Base-by-base conservation (phyloP, 768 basidiomycete species). In the Amanita inopinata region DNA sequence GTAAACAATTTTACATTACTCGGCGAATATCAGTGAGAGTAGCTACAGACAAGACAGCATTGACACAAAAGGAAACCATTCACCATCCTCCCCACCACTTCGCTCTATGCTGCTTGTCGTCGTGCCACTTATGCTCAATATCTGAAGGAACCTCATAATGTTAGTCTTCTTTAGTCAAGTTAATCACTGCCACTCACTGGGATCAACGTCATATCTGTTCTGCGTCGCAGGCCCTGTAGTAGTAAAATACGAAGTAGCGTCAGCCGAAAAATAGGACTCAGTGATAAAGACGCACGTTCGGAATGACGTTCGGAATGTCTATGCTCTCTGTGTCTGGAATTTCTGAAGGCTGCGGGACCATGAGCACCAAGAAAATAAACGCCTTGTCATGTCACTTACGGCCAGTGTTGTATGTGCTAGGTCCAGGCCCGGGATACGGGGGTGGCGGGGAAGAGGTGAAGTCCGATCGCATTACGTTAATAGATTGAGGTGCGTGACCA, bases 361-460 rank as follows among this genome's bases (percentile, higher is more conserved):
- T 36, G 17, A 36, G 32, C 6, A 35, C 19, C 23, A 36, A 5
- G 17, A 32, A 22, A 17, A 34, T 2, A 19, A 36, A 40, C 25
- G 7, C 9, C 18, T 34, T 27, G 35, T 19, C 28, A 33, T 32
- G 37, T 15, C 32, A 52, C 58, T 49, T 48, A 59, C 60, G 50
- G 36, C 46, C 35, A 10, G 48, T 4, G 35, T 50, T 49, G 30
- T 48, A 50, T 20, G 49, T 49, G 24, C 35, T 38, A n/a, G 48
- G 24, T 35, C 52, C 46, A 18, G 46, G 48, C 19, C 46, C 43
- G 1, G 51, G 33, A 43, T 60, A 58, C 5, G 55, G 48, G 8
- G 58, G 56, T 23, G 60, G 58, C 4, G 55, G 45, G 20, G 55
- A 28, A 41, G 44, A 49, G 33, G 47, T 19, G 28, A 55, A 54